A percentile compares a stretch with the other conserved stretches of the same genome.
These are phyloP conservation scores for Cajanus cajan DNA, from an alignment of 306 rosid species.

Conservation along the genomic window DNA sequence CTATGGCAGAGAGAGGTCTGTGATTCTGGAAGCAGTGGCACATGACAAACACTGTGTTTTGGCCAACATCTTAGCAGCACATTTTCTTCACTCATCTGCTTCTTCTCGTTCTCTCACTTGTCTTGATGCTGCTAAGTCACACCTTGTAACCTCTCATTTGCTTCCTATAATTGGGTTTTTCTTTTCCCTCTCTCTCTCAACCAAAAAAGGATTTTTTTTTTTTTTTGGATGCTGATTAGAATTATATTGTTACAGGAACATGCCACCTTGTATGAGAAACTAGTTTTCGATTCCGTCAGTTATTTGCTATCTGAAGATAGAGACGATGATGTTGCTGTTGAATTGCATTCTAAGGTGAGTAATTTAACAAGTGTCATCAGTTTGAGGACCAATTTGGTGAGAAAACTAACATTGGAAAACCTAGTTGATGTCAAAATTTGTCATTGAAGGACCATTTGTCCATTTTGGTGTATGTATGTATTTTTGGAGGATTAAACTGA, in stretches of 20 bases:
- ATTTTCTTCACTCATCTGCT: conserved; percentile 48
- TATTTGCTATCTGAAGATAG: conserved; percentile 59
- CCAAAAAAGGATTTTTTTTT: background rate
- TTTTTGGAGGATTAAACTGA: background rate
- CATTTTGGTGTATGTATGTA: background rate
- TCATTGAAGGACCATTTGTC: background rate
- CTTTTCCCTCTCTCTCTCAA: background rate
- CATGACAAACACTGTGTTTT: conserved; percentile 73
- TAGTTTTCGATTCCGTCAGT: conserved; percentile 58
- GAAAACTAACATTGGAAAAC: background rate
- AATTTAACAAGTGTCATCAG: background rate
- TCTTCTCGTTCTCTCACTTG: conserved; percentile 50
- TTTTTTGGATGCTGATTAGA: background rate
- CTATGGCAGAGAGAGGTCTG: conserved; percentile 72
- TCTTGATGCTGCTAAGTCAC: conserved; percentile 59
- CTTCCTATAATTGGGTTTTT: background rate
- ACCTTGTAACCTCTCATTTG: conserved; percentile 47
- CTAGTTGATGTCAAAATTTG: background rate
- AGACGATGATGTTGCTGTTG: conserved; percentile 74
- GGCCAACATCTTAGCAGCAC: conserved; percentile 76
- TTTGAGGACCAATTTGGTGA: background rate
- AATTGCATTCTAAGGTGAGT: conserved; percentile 64
- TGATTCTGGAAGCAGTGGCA: conserved; percentile 66
- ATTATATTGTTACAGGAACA: conserved; percentile 55
- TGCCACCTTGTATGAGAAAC: conserved; percentile 81